Percentiles rank a stretch among this genome's conserved stretches.
phyloP scores from a whole-genome alignment of 2,329 filamentous ascomycete species.

The Parasarocladium wereldwijsianum region DNA sequence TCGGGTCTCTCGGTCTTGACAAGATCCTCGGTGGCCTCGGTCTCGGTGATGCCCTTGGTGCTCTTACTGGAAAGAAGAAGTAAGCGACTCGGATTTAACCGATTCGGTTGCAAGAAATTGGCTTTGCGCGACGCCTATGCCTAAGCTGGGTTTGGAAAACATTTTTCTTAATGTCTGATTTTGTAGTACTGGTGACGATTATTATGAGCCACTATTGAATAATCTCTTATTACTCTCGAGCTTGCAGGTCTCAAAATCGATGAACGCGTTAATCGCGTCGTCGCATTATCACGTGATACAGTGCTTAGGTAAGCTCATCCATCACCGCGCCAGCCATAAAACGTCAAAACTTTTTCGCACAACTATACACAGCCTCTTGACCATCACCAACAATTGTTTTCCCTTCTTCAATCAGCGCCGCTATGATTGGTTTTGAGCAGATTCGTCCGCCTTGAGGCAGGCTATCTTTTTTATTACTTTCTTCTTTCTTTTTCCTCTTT shows the following conservation, averaged over 20 bases:
- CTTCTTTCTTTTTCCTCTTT: background rate
- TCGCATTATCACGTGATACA: no score
- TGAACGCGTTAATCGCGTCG: no score
- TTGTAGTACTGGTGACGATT: conserved; percentile 1
- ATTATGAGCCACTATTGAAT: background rate
- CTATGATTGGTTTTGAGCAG: background rate
- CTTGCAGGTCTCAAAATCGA: no score
- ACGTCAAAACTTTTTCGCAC: no score
- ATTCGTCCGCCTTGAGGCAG: conserved; percentile 5
- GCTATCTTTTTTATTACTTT: background rate
- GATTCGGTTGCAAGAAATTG: no score
- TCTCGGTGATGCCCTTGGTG: conserved; percentile 31
- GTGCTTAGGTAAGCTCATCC: no score
- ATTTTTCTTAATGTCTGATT: conserved; percentile 1
- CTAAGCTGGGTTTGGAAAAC: background rate
- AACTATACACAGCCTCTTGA: no score
- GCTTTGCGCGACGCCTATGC: no score
- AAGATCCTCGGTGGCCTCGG: conserved; percentile 64
- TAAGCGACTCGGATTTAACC: conserved; percentile 9
- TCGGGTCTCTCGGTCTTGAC: conserved; percentile 63
- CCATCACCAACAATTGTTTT: background rate
- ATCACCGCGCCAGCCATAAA: no score
- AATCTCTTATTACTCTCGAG: no score
- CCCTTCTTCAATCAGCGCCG: background rate
- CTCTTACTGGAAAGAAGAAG: conserved; percentile 30